Evolutionary conservation across 768 basidiomycete species (phyloP).

Genomic region (Pleurotus eryngii): DNA sequence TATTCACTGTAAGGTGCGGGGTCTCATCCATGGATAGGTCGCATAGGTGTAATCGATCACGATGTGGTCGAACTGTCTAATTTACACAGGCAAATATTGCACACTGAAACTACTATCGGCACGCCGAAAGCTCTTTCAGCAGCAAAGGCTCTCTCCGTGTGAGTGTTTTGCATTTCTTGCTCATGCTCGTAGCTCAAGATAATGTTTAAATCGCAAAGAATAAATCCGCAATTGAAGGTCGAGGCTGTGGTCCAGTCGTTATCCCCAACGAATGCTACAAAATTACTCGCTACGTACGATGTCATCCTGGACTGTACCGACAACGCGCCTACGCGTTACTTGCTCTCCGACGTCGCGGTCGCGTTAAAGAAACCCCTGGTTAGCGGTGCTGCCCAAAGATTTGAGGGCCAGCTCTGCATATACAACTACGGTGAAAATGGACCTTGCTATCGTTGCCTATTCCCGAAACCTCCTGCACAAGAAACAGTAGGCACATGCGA

Average conservation of each 20-base stretch:
- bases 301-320: constrained; percentile 93
- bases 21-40: constrained; percentile 45
- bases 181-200: neutral
- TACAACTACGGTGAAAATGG: constrained; percentile 69
- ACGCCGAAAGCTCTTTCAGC: constrained; percentile 83
- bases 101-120: constrained; percentile 71
- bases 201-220: constrained; percentile 37
- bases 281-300: constrained; percentile 60
- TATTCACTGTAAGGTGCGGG: neutral
- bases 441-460: constrained; percentile 94
- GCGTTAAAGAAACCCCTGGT: constrained; percentile 77
- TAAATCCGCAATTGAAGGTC: constrained; percentile 69
- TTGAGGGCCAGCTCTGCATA: constrained; percentile 75
- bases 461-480: constrained; percentile 72
- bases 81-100: constrained; percentile 90
- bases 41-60: constrained; percentile 84
- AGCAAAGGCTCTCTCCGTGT: constrained; percentile 66
- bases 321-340: constrained; percentile 88
- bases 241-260: constrained; percentile 54
- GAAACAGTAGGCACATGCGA: constrained; percentile 75
- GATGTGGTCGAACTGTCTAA: constrained; percentile 88
- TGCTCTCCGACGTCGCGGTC: constrained; percentile 85
- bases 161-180: neutral
- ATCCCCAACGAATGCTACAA: constrained; percentile 58
- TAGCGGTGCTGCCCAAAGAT: constrained; percentile 88